Percentiles rank a stretch among this genome's conserved stretches.
phyloP scores from a whole-genome alignment of 148 eudicot species.

The Rhododendron henanense region DNA sequence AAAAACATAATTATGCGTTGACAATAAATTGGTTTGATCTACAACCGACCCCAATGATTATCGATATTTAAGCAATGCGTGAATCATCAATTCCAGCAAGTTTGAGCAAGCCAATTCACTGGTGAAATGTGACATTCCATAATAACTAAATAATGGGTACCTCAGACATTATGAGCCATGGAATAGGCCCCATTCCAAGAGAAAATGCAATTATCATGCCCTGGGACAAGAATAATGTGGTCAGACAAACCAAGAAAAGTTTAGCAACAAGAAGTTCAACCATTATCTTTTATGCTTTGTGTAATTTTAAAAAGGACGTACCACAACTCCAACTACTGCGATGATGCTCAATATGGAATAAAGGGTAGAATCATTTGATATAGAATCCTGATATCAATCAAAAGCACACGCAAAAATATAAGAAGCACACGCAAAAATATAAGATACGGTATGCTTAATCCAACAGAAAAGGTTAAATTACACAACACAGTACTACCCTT shows the following conservation, averaged over 20 bases:
- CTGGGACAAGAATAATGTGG: slow-evolving; percentile 29
- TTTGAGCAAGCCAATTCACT: background rate
- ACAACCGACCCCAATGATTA: background rate
- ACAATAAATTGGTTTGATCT: background rate
- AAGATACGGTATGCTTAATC: background rate
- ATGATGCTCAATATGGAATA: slow-evolving; percentile 53
- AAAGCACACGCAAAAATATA: background rate
- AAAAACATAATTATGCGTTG: background rate
- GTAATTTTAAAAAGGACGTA: slow-evolving; percentile 24
- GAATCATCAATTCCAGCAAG: background rate
- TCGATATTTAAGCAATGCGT: background rate
- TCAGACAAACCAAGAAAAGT: slow-evolving; percentile 9
- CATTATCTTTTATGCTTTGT: background rate
- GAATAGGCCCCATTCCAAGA: slow-evolving; percentile 90
- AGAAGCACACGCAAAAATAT: background rate
- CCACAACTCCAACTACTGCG: slow-evolving; percentile 89
- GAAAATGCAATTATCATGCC: slow-evolving; percentile 81
- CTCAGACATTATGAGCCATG: slow-evolving; percentile 99
- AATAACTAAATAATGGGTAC: slow-evolving; percentile 27
- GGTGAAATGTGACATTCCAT: background rate
- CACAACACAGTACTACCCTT: slow-evolving; percentile 47
- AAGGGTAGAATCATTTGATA: slow-evolving; percentile 45
- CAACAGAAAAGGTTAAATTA: background rate
- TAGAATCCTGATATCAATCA: slow-evolving; percentile 38
- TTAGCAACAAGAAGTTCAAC: background rate